Evolutionary conservation across 495 filamentous ascomycete species (phyloP).

Genomic region (Pyronema omphalodes): DNA sequence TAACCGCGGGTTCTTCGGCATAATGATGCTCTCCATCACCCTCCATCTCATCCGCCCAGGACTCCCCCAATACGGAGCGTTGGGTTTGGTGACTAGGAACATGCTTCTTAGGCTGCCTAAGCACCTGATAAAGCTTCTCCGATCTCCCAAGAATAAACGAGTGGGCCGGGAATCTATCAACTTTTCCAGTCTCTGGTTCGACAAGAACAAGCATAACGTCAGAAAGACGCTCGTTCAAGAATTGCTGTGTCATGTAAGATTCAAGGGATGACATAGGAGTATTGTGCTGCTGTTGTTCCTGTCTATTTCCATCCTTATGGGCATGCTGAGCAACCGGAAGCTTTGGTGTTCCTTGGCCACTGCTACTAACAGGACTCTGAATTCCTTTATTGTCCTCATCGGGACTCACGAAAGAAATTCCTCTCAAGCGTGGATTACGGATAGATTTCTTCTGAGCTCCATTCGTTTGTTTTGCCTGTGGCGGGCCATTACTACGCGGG

Average conservation of each 20-base stretch:
- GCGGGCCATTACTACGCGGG: neutral
- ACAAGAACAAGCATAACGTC: conserved; percentile 13
- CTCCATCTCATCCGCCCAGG: conserved; percentile 16
- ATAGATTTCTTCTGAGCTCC: neutral
- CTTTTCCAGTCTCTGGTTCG: neutral
- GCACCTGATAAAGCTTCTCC: conserved; percentile 9
- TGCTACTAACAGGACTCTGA: neutral
- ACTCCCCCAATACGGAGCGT: neutral
- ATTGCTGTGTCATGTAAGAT: conserved; percentile 13
- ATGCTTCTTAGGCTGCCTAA: conserved; percentile 4
- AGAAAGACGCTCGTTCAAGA: conserved; percentile 14
- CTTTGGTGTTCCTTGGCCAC: neutral
- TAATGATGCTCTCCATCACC: neutral
- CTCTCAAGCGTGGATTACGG: conserved; percentile 8
- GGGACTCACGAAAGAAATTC: conserved; percentile 16
- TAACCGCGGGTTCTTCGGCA: neutral
- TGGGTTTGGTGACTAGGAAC: neutral
- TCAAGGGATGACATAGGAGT: conserved; percentile 7
- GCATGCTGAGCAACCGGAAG: neutral
- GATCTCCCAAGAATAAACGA: conserved; percentile 20
- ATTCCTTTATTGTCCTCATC: neutral
- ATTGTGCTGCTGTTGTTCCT: neutral
- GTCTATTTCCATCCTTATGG: neutral
- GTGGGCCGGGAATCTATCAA: conserved; percentile 10
- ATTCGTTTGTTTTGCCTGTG: neutral